Conservation (phyloP, 768 basidiomycete genomes). For the Trametes maxima region DNA sequence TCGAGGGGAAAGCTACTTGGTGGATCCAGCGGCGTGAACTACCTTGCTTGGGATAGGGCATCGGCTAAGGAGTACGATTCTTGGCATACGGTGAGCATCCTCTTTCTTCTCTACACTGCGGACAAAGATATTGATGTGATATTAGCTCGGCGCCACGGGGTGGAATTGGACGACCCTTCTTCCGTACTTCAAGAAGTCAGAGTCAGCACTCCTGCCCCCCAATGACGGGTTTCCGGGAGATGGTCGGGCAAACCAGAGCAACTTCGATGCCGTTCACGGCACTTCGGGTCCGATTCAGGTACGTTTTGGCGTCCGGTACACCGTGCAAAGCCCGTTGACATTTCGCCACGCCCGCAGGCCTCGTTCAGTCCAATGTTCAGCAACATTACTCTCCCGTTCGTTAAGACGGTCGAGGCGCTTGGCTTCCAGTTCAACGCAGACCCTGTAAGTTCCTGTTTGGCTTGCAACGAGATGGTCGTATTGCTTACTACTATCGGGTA, state of each 20-base stretch:
- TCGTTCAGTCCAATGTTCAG: slow-evolving; percentile 4
- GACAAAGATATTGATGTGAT: too few species aligned
- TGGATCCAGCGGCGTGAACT: slow-evolving; percentile 65
- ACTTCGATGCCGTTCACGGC: slow-evolving; percentile 48
- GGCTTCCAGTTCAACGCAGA: slow-evolving; percentile 43
- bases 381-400: slow-evolving; percentile 2
- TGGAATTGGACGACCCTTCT: slow-evolving; percentile 50
- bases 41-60: slow-evolving; percentile 61
- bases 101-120: neutral
- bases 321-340: neutral
- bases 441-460: slow-evolving; percentile 35
- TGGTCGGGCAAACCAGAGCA: slow-evolving; percentile 42
- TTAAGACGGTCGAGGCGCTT: slow-evolving; percentile 38
- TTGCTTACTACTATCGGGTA: neutral
- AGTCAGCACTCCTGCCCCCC: slow-evolving; percentile 53
- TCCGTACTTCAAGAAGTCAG: slow-evolving; percentile 46
- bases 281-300: slow-evolving; percentile 47
- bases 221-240: slow-evolving; percentile 28
- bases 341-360: neutral
- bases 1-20: slow-evolving; percentile 66
- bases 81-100: slow-evolving; percentile 35
- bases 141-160: slow-evolving; percentile 24
- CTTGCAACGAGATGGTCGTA: neutral
- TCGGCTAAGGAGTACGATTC: slow-evolving; percentile 45
- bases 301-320: neutral